Evolutionary conservation across 1,284 basidiomycete genomes (phyloP).

Genomic region (Cutaneotrichosporon spelunceum): DNA sequence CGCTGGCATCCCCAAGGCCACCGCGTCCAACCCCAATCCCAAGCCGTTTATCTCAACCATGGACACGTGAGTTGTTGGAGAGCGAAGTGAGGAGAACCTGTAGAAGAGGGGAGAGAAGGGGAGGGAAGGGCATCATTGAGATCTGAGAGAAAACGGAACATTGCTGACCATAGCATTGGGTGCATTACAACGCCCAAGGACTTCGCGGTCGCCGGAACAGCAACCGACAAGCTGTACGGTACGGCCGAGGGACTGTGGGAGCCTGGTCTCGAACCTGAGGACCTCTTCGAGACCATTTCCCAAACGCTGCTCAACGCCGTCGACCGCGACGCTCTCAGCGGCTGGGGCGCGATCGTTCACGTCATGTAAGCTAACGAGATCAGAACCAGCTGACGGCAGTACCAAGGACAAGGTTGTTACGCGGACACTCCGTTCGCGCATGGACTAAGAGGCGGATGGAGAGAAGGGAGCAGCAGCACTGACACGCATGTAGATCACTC

Average conservation of each 20-base stretch:
- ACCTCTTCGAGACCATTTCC: slow-evolving; percentile 97
- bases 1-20: slow-evolving; percentile 70
- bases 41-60: slow-evolving; percentile 95
- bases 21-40: slow-evolving; percentile 62
- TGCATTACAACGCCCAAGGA: slow-evolving; percentile 66
- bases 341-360: slow-evolving; percentile 95
- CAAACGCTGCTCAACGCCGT: slow-evolving; percentile 94
- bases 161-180: slow-evolving; percentile 61
- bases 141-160: background rate
- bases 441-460: slow-evolving; percentile 63
- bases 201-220: slow-evolving; percentile 95
- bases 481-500: slow-evolving; percentile 24
- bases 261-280: slow-evolving; percentile 84
- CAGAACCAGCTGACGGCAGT: slow-evolving; percentile 52
- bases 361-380: slow-evolving; percentile 68
- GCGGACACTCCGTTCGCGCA: slow-evolving; percentile 79
- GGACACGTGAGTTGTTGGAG: slow-evolving; percentile 60
- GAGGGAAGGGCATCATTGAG: background rate
- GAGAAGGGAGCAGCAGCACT: slow-evolving; percentile 12
- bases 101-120: background rate
- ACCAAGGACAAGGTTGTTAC: slow-evolving; percentile 82
- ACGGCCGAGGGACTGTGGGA: slow-evolving; percentile 99
- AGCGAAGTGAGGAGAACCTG: background rate
- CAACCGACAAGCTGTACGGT: slow-evolving; percentile 90
- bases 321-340: slow-evolving; percentile 93